phyloP scores from a whole-genome alignment of 1,139 yeast species.

The Nakaseomyces bracarensis region DNA sequence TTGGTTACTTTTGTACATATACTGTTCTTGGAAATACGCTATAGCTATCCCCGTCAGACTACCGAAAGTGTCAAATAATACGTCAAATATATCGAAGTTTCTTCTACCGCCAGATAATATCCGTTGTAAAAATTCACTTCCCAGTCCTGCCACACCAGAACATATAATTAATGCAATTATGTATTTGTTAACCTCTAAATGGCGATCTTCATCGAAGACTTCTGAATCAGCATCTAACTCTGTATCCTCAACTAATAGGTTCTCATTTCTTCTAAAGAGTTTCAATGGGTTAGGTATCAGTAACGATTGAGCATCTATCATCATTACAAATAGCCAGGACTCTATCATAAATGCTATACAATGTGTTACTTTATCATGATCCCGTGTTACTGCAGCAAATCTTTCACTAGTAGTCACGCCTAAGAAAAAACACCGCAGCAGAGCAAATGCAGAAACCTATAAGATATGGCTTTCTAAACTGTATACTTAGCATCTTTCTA shows the following conservation, averaged over 20 bases:
- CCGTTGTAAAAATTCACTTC: constrained; percentile 45
- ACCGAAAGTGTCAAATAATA: constrained; percentile 37
- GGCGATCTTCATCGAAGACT: neutral
- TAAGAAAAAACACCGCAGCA: constrained; percentile 20
- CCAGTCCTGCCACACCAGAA: constrained; percentile 40
- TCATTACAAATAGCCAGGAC: constrained; percentile 43
- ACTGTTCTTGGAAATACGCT: constrained; percentile 9
- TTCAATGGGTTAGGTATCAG: neutral
- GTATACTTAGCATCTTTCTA: neutral
- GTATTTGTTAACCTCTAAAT: constrained; percentile 29
- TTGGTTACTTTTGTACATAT: neutral
- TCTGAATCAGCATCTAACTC: neutral
- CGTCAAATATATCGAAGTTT: constrained; percentile 44
- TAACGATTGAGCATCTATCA: constrained; percentile 9
- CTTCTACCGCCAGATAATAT: constrained; percentile 37
- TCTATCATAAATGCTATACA: constrained; percentile 41
- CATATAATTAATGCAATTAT: constrained; percentile 38
- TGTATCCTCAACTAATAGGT: constrained; percentile 2
- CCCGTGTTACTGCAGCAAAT: constrained; percentile 39
- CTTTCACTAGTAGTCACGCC: constrained; percentile 36
- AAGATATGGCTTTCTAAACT: constrained; percentile 13
- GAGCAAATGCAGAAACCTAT: constrained; percentile 22
- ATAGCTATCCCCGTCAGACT: constrained; percentile 22
- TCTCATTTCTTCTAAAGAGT: neutral
- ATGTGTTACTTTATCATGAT: constrained; percentile 48